A percentile compares a stretch with the other conserved stretches of the same genome.
phyloP scores from a whole-genome alignment of 2,329 filamentous ascomycete genomes.

The Taxawa tesnikishii region DNA sequence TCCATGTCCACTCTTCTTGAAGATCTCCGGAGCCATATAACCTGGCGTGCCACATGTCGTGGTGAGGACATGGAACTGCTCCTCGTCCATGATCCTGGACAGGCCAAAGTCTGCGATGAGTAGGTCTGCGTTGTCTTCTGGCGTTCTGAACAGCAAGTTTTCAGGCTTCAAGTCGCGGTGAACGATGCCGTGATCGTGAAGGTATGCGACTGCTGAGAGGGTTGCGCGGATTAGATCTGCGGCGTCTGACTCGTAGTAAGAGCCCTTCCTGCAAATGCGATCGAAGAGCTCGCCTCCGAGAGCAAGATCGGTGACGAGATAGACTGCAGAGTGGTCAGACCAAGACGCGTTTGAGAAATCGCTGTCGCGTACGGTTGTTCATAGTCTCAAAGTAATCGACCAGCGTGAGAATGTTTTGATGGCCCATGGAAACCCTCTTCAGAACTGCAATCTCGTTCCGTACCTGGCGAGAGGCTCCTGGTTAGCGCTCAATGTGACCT shows the following conservation, averaged over 20 bases:
- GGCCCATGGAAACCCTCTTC: constrained; percentile 97
- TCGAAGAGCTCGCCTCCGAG: constrained; percentile 96
- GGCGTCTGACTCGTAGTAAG: constrained; percentile 95
- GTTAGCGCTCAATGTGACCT: no score
- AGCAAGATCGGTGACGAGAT: constrained; percentile 92
- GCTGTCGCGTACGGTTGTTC: constrained; percentile 64
- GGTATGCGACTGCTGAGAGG: constrained; percentile 91
- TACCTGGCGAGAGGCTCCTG: constrained; percentile 26
- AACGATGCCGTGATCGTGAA: constrained; percentile 97
- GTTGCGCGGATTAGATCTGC: constrained; percentile 91
- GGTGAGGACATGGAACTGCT: constrained; percentile 93
- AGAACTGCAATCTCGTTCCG: constrained; percentile 96
- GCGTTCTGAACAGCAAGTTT: constrained; percentile 90
- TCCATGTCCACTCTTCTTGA: constrained; percentile 95
- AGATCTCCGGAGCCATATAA: constrained; percentile 99
- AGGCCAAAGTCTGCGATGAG: constrained; percentile 95
- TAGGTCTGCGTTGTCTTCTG: constrained; percentile 93
- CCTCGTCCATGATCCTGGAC: constrained; percentile 96
- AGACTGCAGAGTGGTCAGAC: constrained; percentile 43
- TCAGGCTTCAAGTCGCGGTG: constrained; percentile 97
- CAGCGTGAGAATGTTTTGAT: constrained; percentile 93
- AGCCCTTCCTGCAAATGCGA: constrained; percentile 95
- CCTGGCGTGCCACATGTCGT: constrained; percentile 96
- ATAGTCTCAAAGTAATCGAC: constrained; percentile 99
- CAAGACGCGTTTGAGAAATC: not conserved